Evolutionary conservation across 2,329 filamentous ascomycete genomes (phyloP).

Genomic region (Arachnopeziza araneosa): DNA sequence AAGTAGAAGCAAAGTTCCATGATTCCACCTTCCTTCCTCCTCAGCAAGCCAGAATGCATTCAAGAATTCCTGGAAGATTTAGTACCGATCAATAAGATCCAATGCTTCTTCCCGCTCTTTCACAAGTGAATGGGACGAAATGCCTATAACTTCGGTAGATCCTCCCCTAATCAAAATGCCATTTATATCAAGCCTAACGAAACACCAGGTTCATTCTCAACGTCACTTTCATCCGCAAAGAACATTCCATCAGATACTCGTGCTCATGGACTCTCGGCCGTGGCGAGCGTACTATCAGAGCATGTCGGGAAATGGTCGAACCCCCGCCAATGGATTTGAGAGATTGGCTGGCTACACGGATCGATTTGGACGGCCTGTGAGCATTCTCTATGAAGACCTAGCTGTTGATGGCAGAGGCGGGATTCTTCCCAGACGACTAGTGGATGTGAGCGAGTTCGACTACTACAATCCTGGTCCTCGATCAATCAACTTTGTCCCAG

Average conservation of each 20-base stretch:
- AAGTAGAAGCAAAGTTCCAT: background rate
- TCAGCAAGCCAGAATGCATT: background rate
- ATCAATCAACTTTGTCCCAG: background rate
- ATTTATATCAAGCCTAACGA: background rate
- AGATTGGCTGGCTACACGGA: background rate
- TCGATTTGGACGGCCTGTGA: background rate
- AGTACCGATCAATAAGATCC: background rate
- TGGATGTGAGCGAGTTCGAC: background rate
- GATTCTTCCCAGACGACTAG: background rate
- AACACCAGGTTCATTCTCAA: background rate
- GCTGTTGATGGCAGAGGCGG: background rate
- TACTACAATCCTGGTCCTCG: background rate
- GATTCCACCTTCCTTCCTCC: background rate
- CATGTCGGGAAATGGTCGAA: background rate
- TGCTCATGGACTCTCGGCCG: background rate
- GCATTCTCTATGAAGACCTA: constrained; percentile 1
- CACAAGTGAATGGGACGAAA: background rate
- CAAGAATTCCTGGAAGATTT: background rate
- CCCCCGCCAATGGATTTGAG: background rate
- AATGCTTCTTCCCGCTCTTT: background rate
- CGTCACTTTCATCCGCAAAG: background rate
- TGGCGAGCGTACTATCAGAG: background rate
- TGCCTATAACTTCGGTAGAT: background rate
- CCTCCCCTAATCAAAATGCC: background rate
- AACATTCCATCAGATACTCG: background rate